Base-by-base conservation (phyloP, 2,329 filamentous ascomycete species). In the Colletotrichum lentis region DNA sequence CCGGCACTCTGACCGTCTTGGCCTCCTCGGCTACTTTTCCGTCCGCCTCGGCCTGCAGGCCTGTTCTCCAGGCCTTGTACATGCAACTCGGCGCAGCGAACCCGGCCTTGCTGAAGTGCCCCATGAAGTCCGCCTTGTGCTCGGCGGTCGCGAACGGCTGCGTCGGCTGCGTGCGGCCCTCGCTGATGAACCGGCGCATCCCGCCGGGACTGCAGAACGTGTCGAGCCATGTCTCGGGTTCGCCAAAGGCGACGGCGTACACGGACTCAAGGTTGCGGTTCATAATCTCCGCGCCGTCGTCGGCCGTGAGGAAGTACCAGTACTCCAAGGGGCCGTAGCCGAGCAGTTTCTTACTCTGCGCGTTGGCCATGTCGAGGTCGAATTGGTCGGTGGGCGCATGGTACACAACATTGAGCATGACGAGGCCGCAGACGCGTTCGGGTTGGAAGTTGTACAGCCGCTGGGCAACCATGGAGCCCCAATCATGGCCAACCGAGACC, bases 401-500 rank as follows among this genome's bases (percentile, higher is more conserved):
- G 73, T 85, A 85, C 11, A 78, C 69, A 4, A 82, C 76, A 64
- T 80, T 83, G 20, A 84, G 64, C 67, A 83, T 74, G 7, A 79
- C 72, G 1, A 85, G 71, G n/a, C 79, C 82, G 5, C 72, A 55
- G 6, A 83, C 78, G 14, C 80, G 77, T 2, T 79, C 73, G 0
- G 78, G 80, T 60, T 80, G 72, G 69, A 78, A 80, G 55, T 81
- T 76, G 70, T 80, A 83, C 16, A 83, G 67, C 16, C 81, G 77
- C 61, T 80, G 77, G 0, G 79, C 77, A 12, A 80, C 68, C 8
- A 62, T 68, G 18, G 78, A 78, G 46, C 84, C 84, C 83, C 82
- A 85, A 72, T 86, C 83, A 69, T 85, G 83, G 50, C 83, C 84
- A 39, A 84, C 74, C 3, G 80, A 76, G 62, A 85, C 76, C 37